These are phyloP conservation scores for Pholiota molesta DNA, from an alignment of 768 basidiomycete species.

Conservation along the genomic window DNA sequence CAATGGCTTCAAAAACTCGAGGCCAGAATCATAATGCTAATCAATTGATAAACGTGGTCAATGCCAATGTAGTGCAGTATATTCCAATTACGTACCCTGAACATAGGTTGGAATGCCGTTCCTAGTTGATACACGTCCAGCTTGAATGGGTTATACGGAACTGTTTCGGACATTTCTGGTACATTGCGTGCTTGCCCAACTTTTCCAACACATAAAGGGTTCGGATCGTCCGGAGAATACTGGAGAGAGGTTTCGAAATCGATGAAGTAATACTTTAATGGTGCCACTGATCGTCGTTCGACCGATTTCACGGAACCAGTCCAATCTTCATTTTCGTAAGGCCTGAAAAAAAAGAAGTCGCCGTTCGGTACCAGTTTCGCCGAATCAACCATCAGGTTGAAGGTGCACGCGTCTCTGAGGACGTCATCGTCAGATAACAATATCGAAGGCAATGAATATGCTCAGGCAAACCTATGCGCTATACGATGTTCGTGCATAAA, in stretches of 20 bases:
- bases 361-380: conserved; percentile 12
- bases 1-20: conserved; percentile 12
- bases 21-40: conserved; percentile 9
- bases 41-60: too few species aligned
- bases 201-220: conserved; percentile 7
- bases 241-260: conserved; percentile 26
- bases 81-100: background rate
- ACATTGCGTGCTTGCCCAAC: conserved; percentile 25
- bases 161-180: conserved; percentile 25
- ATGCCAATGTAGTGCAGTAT: too few species aligned
- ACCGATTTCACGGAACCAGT: background rate
- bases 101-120: conserved; percentile 9
- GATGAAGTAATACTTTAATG: conserved; percentile 31
- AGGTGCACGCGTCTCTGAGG: conserved; percentile 14
- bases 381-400: conserved; percentile 22
- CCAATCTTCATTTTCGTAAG: background rate
- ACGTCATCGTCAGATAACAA: background rate
- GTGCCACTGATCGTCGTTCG: conserved; percentile 20
- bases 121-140: conserved; percentile 32
- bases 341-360: conserved; percentile 3
- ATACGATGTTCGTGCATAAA: conserved; percentile 14
- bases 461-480: conserved; percentile 5
- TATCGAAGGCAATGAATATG: background rate
- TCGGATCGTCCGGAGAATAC: conserved; percentile 2
- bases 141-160: conserved; percentile 31